A percentile compares a stretch with the other conserved stretches of the same genome.
These are phyloP conservation scores for Notholithocarpus densiflorus DNA, from an alignment of 306 rosid species.

Conservation along the genomic window DNA sequence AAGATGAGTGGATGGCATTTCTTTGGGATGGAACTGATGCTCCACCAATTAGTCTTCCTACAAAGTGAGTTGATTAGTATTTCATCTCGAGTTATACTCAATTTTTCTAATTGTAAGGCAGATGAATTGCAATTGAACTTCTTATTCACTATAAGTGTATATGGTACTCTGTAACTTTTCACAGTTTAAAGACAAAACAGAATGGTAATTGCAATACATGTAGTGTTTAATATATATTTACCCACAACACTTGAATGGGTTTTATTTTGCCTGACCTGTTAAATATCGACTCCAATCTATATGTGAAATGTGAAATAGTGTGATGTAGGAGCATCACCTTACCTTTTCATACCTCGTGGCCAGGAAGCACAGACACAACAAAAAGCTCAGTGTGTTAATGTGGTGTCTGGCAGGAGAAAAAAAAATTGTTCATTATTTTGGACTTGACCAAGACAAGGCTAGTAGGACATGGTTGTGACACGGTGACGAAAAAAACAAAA, in stretches of 20 bases:
- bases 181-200: background rate
- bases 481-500: too few species aligned
- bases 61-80: constrained; percentile 44
- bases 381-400: too few species aligned
- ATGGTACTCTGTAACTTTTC: background rate
- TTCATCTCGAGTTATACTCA: constrained; percentile 1
- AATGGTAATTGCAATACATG: constrained; percentile 2
- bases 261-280: constrained; percentile 2
- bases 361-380: too few species aligned
- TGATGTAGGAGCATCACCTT: background rate
- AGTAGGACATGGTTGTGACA: too few species aligned
- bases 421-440: too few species aligned
- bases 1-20: constrained; percentile 40
- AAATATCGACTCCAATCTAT: background rate
- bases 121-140: background rate
- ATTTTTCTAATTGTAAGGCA: background rate
- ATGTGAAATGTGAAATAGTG: background rate
- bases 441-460: too few species aligned
- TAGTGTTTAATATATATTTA: background rate
- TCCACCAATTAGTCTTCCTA: constrained; percentile 35
- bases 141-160: constrained; percentile 5
- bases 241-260: background rate
- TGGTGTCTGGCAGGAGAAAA: too few species aligned
- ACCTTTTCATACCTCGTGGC: background rate
- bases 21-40: constrained; percentile 90